Percentiles rank a stretch among this genome's conserved stretches.
Conservation (phyloP, 768 basidiomycete species). For the Lyophyllum atratum region DNA sequence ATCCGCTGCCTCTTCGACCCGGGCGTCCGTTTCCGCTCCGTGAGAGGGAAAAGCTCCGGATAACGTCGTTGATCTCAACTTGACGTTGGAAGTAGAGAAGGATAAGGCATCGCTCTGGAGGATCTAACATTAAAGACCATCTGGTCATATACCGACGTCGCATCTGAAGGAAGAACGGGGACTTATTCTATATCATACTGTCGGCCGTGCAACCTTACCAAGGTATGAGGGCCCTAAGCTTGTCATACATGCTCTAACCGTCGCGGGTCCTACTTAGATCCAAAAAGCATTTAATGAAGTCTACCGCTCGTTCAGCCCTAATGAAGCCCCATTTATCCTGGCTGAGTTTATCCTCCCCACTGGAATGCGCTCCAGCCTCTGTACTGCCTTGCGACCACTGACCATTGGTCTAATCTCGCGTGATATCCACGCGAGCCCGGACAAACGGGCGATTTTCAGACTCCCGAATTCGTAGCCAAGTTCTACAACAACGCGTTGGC, state of each 20-base stretch:
- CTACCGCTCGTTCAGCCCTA: too few species aligned
- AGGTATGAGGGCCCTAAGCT: constrained; percentile 43
- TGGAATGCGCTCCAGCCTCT: constrained; percentile 42
- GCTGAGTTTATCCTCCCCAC: constrained; percentile 84
- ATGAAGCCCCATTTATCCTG: constrained; percentile 79
- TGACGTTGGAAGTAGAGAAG: constrained; percentile 67
- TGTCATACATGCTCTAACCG: not conserved
- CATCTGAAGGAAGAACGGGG: constrained; percentile 62
- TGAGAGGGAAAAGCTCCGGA: constrained; percentile 87
- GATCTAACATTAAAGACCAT: constrained; percentile 25
- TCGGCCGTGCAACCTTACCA: constrained; percentile 78
- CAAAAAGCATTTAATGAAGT: constrained; percentile 89
- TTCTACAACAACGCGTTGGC: constrained; percentile 44
- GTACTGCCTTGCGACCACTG: not conserved
- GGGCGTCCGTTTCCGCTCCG: constrained; percentile 67
- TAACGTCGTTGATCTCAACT: constrained; percentile 70
- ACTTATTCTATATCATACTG: constrained; percentile 93
- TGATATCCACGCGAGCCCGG: constrained; percentile 95
- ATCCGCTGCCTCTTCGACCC: constrained; percentile 60
- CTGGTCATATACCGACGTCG: not conserved
- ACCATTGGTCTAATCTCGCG: constrained; percentile 53
- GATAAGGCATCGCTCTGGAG: constrained; percentile 55
- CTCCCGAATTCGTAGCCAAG: constrained; percentile 42
- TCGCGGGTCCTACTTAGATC: constrained; percentile 44
- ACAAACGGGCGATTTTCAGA: constrained; percentile 90